These are phyloP conservation scores for Phytophthora melonis DNA, from an alignment of 352 stramenopile species.

Conservation along the genomic window DNA sequence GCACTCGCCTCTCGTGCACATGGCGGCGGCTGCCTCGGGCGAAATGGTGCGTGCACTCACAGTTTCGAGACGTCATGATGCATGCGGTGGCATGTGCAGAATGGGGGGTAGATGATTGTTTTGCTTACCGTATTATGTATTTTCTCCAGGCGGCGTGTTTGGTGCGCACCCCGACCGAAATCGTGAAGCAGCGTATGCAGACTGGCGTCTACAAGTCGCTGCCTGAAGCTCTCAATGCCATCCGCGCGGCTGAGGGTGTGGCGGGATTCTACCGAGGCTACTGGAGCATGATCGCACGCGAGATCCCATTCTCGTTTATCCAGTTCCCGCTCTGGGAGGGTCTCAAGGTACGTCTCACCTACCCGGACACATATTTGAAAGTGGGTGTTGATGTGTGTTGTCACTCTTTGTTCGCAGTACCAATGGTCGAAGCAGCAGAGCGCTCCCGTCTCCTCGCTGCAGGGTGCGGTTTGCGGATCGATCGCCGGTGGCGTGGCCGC, in stretches of 20 bases:
- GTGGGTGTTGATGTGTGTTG: constrained; percentile 8
- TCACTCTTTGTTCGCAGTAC: constrained; percentile 45
- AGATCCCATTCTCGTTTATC: constrained; percentile 99
- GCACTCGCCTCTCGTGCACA: constrained; percentile 93
- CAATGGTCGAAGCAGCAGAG: constrained; percentile 85
- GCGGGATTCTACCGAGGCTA: constrained; percentile 97
- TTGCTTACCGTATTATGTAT: background rate
- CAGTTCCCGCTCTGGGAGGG: constrained; percentile 99
- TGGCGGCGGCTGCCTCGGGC: constrained; percentile 94
- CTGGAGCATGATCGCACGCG: constrained; percentile 97
- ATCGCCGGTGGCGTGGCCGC: constrained; percentile 96
- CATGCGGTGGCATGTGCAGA: background rate
- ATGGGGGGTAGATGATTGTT: background rate
- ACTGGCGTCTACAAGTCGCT: constrained; percentile 91
- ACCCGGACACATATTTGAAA: background rate
- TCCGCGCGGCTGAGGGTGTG: constrained; percentile 82
- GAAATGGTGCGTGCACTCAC: constrained; percentile 83
- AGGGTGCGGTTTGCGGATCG: constrained; percentile 96
- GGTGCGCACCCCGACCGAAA: constrained; percentile 98
- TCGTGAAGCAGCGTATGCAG: constrained; percentile 99
- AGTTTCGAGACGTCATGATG: background rate
- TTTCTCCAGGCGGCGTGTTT: constrained; percentile 92
- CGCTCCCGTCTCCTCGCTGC: constrained; percentile 84
- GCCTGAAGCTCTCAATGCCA: constrained; percentile 69
- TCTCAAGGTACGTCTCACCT: constrained; percentile 84